A percentile compares a stretch with the other conserved stretches of the same genome.
phyloP scores from a whole-genome alignment of 345 rosid genomes.

The Melaleuca alternifolia region DNA sequence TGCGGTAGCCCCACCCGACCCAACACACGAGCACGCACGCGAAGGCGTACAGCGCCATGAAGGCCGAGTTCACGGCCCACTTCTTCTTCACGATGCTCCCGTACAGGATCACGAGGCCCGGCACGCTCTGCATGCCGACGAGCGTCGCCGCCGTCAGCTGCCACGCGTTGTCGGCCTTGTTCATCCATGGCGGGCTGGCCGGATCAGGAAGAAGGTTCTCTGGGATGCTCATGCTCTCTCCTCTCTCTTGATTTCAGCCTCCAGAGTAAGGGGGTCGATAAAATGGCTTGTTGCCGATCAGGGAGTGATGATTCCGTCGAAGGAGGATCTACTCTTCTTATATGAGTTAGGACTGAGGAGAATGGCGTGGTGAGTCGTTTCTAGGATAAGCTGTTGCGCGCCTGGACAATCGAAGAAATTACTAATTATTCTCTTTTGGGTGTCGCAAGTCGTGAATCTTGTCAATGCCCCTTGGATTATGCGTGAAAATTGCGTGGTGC shows the following conservation, averaged over 20 bases:
- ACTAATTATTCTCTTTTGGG: background rate
- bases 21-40: slow-evolving; percentile 54
- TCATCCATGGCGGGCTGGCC: slow-evolving; percentile 43
- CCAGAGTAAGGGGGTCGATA: background rate
- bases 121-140: slow-evolving; percentile 60
- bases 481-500: background rate
- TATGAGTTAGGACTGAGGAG: background rate
- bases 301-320: background rate
- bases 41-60: slow-evolving; percentile 66
- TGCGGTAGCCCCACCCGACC: slow-evolving; percentile 59
- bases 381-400: background rate
- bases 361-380: background rate
- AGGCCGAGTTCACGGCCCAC: slow-evolving; percentile 75
- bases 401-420: background rate
- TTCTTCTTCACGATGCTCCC: slow-evolving; percentile 69
- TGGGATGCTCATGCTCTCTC: slow-evolving; percentile 8
- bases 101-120: slow-evolving; percentile 54
- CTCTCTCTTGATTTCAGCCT: background rate
- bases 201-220: slow-evolving; percentile 20
- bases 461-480: background rate
- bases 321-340: background rate
- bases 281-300: background rate
- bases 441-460: background rate
- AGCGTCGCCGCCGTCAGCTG: slow-evolving; percentile 57
- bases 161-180: slow-evolving; percentile 70